A percentile compares a stretch with the other conserved stretches of the same genome.
Evolutionary conservation across 805 yeast species (phyloP).

Genomic region (Pichia phayaonensis): DNA sequence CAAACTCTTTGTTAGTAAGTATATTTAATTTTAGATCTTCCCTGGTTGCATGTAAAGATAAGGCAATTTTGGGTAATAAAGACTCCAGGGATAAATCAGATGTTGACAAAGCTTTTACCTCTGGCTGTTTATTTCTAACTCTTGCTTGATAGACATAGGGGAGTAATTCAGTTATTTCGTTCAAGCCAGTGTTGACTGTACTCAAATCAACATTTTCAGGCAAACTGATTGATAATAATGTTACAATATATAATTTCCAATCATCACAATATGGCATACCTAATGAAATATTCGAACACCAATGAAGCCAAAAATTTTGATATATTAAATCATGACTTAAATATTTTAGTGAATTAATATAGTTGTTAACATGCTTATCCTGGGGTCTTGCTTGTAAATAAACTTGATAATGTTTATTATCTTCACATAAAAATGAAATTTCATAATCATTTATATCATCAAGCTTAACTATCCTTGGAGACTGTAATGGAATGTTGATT

Average conservation of each 20-base stretch:
- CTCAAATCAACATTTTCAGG: constrained; percentile 34
- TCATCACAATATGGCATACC: constrained; percentile 36
- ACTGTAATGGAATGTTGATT: constrained; percentile 20
- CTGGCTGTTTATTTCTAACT: constrained; percentile 6
- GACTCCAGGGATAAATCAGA: constrained; percentile 26
- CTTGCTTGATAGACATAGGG: constrained; percentile 19
- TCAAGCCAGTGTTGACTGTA: constrained; percentile 10
- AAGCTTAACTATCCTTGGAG: constrained; percentile 16
- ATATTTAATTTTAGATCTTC: constrained; percentile 67
- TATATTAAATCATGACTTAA: constrained; percentile 51
- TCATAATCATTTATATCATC: constrained; percentile 20
- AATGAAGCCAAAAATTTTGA: constrained; percentile 52
- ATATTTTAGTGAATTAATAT: constrained; percentile 44
- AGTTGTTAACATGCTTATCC: constrained; percentile 33
- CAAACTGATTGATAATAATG: constrained; percentile 42
- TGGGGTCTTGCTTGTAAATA: constrained; percentile 38
- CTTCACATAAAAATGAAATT: constrained; percentile 18
- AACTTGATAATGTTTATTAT: constrained; percentile 23
- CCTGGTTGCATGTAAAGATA: constrained; percentile 66
- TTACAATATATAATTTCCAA: constrained; percentile 52
- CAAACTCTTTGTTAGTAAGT: constrained; percentile 29
- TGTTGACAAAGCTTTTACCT: not conserved
- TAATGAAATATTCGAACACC: constrained; percentile 49
- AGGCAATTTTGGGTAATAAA: constrained; percentile 51
- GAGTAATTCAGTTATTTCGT: constrained; percentile 21